Conservation (phyloP, 495 filamentous ascomycete genomes). For the Penicillium pulvis region DNA sequence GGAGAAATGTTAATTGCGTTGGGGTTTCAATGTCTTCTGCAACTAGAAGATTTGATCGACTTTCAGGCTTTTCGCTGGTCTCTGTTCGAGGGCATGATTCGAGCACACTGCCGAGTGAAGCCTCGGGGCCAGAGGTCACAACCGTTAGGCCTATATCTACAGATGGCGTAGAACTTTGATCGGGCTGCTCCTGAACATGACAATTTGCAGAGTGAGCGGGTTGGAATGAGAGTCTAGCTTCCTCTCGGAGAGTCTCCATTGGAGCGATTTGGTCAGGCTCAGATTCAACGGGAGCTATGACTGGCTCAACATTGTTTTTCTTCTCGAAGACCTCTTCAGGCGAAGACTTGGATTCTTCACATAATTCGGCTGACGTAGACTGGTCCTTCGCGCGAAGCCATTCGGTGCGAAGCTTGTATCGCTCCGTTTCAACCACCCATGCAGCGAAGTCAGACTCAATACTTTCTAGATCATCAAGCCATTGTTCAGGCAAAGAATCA, state of each 20-base stretch:
- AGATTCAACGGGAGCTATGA: neutral
- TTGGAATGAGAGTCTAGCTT: constrained; percentile 14
- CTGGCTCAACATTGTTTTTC: neutral
- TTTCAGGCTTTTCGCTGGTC: neutral
- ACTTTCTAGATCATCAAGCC: constrained; percentile 82
- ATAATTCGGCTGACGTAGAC: constrained; percentile 9
- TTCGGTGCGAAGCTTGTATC: constrained; percentile 47
- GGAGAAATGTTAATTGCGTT: constrained; percentile 15
- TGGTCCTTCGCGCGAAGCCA: constrained; percentile 31
- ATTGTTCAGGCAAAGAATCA: constrained; percentile 81
- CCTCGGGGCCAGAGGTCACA: constrained; percentile 5
- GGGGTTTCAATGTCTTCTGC: constrained; percentile 22
- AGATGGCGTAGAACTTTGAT: constrained; percentile 3
- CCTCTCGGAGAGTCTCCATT: constrained; percentile 35
- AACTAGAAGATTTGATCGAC: constrained; percentile 1
- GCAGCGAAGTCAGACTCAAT: constrained; percentile 78
- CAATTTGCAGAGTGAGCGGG: neutral
- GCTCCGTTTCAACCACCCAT: constrained; percentile 67
- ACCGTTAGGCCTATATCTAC: constrained; percentile 3
- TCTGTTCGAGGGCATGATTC: neutral
- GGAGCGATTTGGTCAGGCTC: neutral
- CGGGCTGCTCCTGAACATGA: neutral
- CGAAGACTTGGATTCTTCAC: neutral
- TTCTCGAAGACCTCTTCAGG: constrained; percentile 7
- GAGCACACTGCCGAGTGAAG: neutral